Conservation (phyloP, 2,329 filamentous ascomycete species). For the Phyllachora maydis region DNA sequence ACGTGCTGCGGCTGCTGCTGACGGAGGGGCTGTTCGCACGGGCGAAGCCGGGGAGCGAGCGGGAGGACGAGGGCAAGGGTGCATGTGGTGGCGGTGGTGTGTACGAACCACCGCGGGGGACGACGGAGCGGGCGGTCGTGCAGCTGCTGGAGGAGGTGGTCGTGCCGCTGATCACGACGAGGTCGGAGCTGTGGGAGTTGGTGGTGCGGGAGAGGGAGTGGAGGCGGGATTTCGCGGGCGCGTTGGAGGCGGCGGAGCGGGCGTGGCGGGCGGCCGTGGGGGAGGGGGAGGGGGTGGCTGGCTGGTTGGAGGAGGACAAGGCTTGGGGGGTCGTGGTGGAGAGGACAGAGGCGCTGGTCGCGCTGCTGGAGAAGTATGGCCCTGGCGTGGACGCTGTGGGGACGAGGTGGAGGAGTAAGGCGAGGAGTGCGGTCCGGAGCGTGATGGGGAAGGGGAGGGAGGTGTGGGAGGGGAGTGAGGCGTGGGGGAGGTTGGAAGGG, state of each 20-base stretch:
- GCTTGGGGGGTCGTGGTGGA: slow-evolving; percentile 55
- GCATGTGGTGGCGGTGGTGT: slow-evolving; percentile 5
- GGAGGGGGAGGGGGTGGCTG: slow-evolving; percentile 26
- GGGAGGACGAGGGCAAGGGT: slow-evolving; percentile 13
- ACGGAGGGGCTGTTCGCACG: slow-evolving; percentile 39
- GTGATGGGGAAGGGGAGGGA: slow-evolving; percentile 69
- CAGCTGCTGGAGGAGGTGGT: slow-evolving; percentile 56
- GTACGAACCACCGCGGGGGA: slow-evolving; percentile 30
- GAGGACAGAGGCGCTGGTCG: slow-evolving; percentile 63
- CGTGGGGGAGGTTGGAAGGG: slow-evolving; percentile 40
- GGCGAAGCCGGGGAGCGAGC: slow-evolving; percentile 14
- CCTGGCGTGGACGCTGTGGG: slow-evolving; percentile 46
- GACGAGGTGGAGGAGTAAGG: slow-evolving; percentile 73
- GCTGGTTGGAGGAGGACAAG: slow-evolving; percentile 34
- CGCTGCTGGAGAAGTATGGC: slow-evolving; percentile 65
- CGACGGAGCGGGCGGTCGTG: slow-evolving; percentile 40
- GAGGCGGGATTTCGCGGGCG: slow-evolving; percentile 46
- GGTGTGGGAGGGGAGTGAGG: slow-evolving; percentile 58
- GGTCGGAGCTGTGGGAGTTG: slow-evolving; percentile 57
- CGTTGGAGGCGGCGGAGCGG: slow-evolving; percentile 72
- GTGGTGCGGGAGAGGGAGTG: slow-evolving; percentile 54
- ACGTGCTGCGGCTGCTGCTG: slow-evolving; percentile 52
- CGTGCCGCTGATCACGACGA: slow-evolving; percentile 65
- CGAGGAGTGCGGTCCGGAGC: slow-evolving; percentile 61
- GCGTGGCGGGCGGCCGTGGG: slow-evolving; percentile 59